These are phyloP conservation scores for Penicillium fuscoglaucum DNA, from an alignment of 2,329 filamentous ascomycete genomes.

Conservation along the genomic window DNA sequence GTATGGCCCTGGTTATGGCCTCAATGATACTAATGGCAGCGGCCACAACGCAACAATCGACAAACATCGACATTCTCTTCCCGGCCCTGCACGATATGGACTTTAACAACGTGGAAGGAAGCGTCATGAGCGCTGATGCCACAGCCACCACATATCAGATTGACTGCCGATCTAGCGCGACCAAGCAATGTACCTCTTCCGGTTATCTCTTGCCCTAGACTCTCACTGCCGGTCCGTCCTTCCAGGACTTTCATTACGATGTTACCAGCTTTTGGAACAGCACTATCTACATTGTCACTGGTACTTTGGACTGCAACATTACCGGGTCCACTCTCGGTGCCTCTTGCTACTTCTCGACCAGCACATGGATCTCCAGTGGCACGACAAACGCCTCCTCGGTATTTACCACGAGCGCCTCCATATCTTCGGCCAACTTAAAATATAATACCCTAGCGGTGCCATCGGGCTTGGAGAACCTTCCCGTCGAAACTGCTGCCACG, in stretches of 20 bases:
- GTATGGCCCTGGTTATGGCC: neutral
- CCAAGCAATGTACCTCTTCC: neutral
- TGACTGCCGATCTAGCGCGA: neutral
- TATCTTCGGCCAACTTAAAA: neutral
- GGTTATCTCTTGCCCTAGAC: neutral
- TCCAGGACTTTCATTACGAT: neutral
- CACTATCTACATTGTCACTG: neutral
- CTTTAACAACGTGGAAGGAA: neutral
- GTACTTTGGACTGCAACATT: neutral
- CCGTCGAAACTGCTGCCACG: neutral
- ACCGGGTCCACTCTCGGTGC: neutral
- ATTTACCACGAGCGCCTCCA: neutral
- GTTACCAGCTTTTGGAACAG: neutral
- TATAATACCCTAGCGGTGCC: neutral
- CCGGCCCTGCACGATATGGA: neutral
- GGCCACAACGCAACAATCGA: neutral
- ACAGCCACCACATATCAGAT: neutral
- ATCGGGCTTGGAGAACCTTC: neutral
- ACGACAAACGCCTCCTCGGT: neutral
- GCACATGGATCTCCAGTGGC: neutral
- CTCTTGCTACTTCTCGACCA: neutral
- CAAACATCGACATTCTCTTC: neutral
- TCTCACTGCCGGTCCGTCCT: neutral
- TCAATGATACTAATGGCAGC: neutral
- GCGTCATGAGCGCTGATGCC: neutral